These are phyloP conservation scores for Paracamarosporium sp. DNA, from an alignment of 2,329 filamentous ascomycete genomes.

Conservation along the genomic window DNA sequence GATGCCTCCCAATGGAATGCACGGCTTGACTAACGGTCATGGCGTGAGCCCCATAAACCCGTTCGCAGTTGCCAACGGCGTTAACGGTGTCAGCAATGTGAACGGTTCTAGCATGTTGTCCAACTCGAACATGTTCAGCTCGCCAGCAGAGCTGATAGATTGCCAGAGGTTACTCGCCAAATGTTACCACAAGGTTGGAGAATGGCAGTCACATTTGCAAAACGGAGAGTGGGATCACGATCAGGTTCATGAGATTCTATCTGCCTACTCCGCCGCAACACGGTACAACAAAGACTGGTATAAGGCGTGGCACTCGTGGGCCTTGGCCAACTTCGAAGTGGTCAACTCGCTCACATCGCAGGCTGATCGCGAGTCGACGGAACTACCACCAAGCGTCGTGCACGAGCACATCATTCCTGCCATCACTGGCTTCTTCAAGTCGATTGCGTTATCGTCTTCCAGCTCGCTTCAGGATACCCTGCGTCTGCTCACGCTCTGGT, in stretches of 20 bases:
- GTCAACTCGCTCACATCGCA: constrained; percentile 80
- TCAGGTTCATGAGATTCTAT: constrained; percentile 84
- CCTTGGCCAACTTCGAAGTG: constrained; percentile 96
- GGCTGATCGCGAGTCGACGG: constrained; percentile 64
- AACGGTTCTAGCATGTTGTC: constrained; percentile 42
- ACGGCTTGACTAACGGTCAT: constrained; percentile 53
- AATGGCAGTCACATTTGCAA: constrained; percentile 89
- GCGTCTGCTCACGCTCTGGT: constrained; percentile 92
- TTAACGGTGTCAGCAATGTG: constrained; percentile 57
- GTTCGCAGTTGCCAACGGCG: constrained; percentile 54
- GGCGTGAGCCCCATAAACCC: constrained; percentile 41
- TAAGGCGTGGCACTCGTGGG: constrained; percentile 99
- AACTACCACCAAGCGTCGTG: constrained; percentile 71
- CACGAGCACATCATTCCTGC: constrained; percentile 92
- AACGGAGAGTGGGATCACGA: constrained; percentile 89
- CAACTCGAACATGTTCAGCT: constrained; percentile 30
- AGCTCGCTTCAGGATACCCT: constrained; percentile 97
- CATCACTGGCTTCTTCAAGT: constrained; percentile 95
- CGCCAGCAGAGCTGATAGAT: constrained; percentile 55
- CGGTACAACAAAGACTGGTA: constrained; percentile 96
- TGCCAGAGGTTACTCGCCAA: constrained; percentile 81
- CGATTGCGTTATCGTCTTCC: constrained; percentile 87
- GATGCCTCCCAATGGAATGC: constrained; percentile 43
- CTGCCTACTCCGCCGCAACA: constrained; percentile 91
- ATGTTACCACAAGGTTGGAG: constrained; percentile 93